These are phyloP conservation scores for Candida glucosophila DNA, from an alignment of 1,139 yeast species.

Conservation along the genomic window DNA sequence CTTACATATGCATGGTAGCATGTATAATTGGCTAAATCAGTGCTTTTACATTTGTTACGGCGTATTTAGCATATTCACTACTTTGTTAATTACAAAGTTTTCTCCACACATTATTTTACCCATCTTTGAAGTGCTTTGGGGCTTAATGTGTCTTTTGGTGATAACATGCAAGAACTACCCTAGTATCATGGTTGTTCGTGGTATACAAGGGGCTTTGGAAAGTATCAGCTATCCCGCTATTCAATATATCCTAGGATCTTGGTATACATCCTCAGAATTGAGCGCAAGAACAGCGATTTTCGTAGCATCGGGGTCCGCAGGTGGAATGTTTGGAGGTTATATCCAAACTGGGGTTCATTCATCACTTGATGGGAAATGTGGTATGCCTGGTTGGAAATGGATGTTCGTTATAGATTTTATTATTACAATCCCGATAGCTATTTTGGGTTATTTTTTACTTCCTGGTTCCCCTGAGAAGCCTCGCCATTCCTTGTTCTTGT, in stretches of 20 bases:
- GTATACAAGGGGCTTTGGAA: conserved; percentile 23
- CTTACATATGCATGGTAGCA: conserved; percentile 9
- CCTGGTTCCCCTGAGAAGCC: conserved; percentile 15
- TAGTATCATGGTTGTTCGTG: conserved; percentile 16
- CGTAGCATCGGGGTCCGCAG: conserved; percentile 9
- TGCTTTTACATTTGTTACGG: conserved; percentile 13
- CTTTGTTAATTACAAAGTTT: conserved; percentile 7
- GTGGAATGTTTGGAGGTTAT: conserved; percentile 16
- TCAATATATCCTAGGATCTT: conserved; percentile 15
- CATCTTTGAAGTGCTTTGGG: conserved; percentile 7
- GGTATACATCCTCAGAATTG: conserved; percentile 36
- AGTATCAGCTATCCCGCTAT: conserved; percentile 17
- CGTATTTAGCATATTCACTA: conserved; percentile 3
- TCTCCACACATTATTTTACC: conserved; percentile 10
- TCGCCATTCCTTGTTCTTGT: conserved; percentile 10
- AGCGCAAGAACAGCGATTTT: conserved; percentile 10
- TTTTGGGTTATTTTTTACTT: conserved; percentile 12
- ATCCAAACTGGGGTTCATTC: conserved; percentile 9
- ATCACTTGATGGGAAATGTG: conserved; percentile 6
- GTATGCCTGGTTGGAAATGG: conserved; percentile 10
- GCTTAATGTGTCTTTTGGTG: conserved; percentile 11
- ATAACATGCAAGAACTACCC: conserved; percentile 9
- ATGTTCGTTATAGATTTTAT: conserved; percentile 10
- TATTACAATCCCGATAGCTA: conserved; percentile 12
- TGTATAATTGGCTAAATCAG: conserved; percentile 10